A percentile compares a stretch with the other conserved stretches of the same genome.
phyloP scores from a whole-genome alignment of 176 grass and related monocot species.

The Avena insularis region DNA sequence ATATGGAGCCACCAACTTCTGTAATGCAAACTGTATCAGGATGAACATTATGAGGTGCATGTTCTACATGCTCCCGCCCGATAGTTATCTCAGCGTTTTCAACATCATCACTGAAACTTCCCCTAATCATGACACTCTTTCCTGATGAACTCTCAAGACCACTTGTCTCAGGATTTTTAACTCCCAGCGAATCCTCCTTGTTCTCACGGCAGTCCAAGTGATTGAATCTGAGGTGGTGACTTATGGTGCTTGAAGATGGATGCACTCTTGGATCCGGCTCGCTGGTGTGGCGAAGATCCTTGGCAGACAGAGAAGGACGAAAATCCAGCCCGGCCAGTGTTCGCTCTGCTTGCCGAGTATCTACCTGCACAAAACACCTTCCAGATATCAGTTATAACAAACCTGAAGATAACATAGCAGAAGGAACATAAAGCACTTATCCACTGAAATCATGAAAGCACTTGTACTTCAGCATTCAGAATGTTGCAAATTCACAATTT shows the following conservation, averaged over 20 bases:
- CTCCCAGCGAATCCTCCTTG: conserved; percentile 42
- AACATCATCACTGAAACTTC: conserved; percentile 42
- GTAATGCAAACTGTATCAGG: conserved; percentile 13
- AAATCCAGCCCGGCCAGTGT: conserved; percentile 26
- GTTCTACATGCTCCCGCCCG: conserved; percentile 42
- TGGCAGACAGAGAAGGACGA: conserved; percentile 48
- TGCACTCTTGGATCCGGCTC: conserved; percentile 52
- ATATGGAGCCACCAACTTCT: conserved; percentile 48
- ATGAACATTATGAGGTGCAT: conserved; percentile 32
- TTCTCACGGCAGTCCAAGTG: conserved; percentile 45
- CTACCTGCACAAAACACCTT: conserved; percentile 46
- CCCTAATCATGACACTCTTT: conserved; percentile 46
- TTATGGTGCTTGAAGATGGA: conserved; percentile 67
- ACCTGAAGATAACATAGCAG: not conserved
- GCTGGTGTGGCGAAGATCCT: conserved; percentile 45
- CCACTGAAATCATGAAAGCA: conserved; percentile 10
- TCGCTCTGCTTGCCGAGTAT: conserved; percentile 38
- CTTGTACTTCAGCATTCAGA: not conserved
- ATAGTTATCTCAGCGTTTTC: conserved; percentile 39
- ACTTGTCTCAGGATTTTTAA: conserved; percentile 53
- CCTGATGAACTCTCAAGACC: conserved; percentile 43
- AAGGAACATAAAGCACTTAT: not conserved
- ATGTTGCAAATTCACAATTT: not conserved
- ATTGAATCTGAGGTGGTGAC: conserved; percentile 54
- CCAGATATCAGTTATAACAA: conserved; percentile 38